A percentile compares a stretch with the other conserved stretches of the same genome.
phyloP scores from a whole-genome alignment of 179 eudicot genomes.

The Silene coronaria region DNA sequence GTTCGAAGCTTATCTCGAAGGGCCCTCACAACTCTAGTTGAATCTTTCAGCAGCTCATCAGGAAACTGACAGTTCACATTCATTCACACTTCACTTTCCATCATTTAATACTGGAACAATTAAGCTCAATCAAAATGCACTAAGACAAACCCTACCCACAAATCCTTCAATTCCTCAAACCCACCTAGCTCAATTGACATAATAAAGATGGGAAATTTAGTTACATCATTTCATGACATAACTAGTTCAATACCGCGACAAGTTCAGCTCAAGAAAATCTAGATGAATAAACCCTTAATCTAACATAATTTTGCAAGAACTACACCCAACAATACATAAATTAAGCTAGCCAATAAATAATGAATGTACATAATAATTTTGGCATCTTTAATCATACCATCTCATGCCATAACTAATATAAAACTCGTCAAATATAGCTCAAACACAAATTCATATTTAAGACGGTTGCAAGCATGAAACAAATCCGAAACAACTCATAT shows the following conservation, averaged over 20 bases:
- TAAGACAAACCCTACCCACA: background rate
- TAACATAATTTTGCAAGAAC: too few species aligned
- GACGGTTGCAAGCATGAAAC: too few species aligned
- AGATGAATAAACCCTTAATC: background rate
- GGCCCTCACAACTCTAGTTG: conserved; percentile 57
- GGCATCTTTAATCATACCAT: background rate
- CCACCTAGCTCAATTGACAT: background rate
- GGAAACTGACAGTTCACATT: conserved; percentile 57
- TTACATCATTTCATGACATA: background rate
- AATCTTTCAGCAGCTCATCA: conserved; percentile 76
- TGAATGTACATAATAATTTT: background rate
- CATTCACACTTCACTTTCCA: conserved; percentile 4
- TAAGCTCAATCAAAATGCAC: background rate
- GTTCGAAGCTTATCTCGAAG: conserved; percentile 44
- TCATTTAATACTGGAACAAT: background rate
- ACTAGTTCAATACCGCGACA: background rate
- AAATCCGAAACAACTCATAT: too few species aligned
- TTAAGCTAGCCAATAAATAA: too few species aligned
- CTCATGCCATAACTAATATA: background rate
- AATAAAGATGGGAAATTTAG: background rate
- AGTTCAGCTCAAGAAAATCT: background rate
- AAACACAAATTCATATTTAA: background rate
- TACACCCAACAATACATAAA: background rate
- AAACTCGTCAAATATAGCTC: background rate
- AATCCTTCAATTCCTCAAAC: background rate